phyloP scores from a whole-genome alignment of 495 filamentous ascomycete genomes.

The Cryomyces minteri region DNA sequence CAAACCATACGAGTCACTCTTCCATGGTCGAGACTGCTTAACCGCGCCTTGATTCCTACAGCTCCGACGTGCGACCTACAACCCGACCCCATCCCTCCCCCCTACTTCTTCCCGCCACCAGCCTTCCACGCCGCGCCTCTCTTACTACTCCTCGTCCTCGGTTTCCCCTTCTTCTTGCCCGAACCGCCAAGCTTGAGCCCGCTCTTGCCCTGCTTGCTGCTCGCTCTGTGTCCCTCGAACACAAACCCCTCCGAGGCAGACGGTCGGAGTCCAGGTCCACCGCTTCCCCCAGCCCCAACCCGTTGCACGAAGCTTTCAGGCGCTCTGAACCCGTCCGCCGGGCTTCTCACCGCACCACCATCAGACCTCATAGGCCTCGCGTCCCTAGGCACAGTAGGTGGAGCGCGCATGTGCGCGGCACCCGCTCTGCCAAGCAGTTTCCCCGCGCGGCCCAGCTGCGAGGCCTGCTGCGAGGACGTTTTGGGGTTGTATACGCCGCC shows the following conservation, averaged over 20 bases:
- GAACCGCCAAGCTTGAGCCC: conserved; percentile 25
- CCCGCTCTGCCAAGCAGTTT: conserved; percentile 72
- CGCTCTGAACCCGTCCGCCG: conserved; percentile 10
- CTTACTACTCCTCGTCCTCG: conserved; percentile 19
- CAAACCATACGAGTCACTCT: conserved; percentile 38
- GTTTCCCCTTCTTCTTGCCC: conserved; percentile 45
- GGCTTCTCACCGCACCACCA: no score
- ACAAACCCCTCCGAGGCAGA: conserved; percentile 45
- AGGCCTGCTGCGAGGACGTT: conserved; percentile 44
- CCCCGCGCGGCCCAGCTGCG: conserved; percentile 56
- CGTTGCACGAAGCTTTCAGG: not conserved
- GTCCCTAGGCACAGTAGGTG: no score
- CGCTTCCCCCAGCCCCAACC: conserved; percentile 1
- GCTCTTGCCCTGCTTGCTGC: conserved; percentile 36
- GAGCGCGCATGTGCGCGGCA: conserved; percentile 39
- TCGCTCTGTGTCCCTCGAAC: conserved; percentile 83
- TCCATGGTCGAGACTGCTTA: no score
- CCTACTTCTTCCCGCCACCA: conserved; percentile 9
- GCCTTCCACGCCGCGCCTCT: conserved; percentile 30
- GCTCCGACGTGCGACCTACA: no score
- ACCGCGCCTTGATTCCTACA: no score
- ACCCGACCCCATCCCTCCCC: no score
- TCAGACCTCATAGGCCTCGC: no score
- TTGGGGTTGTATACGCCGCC: conserved; percentile 37
- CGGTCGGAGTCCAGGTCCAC: conserved; percentile 22